Percentiles rank a stretch among this genome's conserved stretches.
phyloP scores from a whole-genome alignment of 2,329 filamentous ascomycete species.

The Sarocladiaceae sp. region DNA sequence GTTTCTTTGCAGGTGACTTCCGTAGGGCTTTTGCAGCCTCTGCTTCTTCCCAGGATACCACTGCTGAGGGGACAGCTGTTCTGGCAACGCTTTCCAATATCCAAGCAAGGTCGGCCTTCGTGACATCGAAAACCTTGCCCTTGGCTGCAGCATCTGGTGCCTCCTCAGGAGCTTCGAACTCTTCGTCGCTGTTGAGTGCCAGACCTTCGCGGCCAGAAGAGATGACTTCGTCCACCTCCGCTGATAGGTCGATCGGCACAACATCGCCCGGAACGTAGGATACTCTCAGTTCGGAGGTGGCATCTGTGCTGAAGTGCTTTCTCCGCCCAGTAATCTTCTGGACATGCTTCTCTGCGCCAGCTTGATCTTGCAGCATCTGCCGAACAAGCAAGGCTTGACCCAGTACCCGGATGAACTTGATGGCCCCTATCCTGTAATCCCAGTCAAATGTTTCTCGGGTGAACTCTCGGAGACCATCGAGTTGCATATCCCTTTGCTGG shows the following conservation, averaged over 20 bases:
- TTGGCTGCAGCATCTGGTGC: slow-evolving; percentile 16
- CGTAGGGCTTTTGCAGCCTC: slow-evolving; percentile 17
- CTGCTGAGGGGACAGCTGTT: slow-evolving; percentile 18
- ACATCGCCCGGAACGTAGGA: slow-evolving; percentile 73
- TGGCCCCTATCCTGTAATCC: slow-evolving; percentile 71
- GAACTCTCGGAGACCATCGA: slow-evolving; percentile 64
- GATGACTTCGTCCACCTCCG: slow-evolving; percentile 62
- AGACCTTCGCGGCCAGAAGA: slow-evolving; percentile 47
- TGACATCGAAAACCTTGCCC: slow-evolving; percentile 58
- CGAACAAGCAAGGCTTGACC: slow-evolving; percentile 70
- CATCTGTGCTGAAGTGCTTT: slow-evolving; percentile 70
- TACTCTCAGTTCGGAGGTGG: slow-evolving; percentile 71
- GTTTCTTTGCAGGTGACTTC: slow-evolving; percentile 21
- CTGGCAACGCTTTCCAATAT: slow-evolving; percentile 30
- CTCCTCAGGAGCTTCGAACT: slow-evolving; percentile 40
- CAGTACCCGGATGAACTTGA: slow-evolving; percentile 78
- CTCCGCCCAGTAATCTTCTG: slow-evolving; percentile 64
- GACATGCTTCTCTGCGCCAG: slow-evolving; percentile 44
- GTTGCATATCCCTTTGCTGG: slow-evolving; percentile 17
- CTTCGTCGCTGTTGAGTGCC: slow-evolving; percentile 64
- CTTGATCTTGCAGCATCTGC: slow-evolving; percentile 35
- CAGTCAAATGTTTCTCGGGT: slow-evolving; percentile 80
- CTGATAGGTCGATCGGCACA: slow-evolving; percentile 70
- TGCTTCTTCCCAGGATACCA: slow-evolving; percentile 24
- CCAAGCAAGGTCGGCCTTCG: slow-evolving; percentile 49